Evolutionary conservation across 2,329 filamentous ascomycete genomes (phyloP).

Genomic region (Thielaviopsis populi): DNA sequence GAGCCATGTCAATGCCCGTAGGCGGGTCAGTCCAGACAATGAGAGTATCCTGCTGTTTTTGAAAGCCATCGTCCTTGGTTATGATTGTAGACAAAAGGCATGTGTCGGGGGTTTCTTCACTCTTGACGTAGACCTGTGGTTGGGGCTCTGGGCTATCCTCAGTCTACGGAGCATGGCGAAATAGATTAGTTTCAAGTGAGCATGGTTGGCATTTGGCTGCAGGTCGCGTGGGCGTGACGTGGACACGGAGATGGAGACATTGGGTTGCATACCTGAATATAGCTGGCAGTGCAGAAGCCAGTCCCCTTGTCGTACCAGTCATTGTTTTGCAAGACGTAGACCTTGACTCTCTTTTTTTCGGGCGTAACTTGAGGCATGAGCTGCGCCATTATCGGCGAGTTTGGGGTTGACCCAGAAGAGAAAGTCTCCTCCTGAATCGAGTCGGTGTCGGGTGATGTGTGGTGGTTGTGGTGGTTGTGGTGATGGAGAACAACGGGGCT

Average conservation of each 20-base stretch:
- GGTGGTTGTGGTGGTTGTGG: no score
- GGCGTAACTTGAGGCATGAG: constrained; percentile 49
- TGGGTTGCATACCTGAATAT: constrained; percentile 48
- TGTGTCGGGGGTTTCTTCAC: constrained; percentile 76
- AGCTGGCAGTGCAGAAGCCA: constrained; percentile 76
- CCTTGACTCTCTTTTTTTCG: constrained; percentile 76
- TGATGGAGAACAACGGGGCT: not conserved
- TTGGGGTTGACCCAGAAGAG: constrained; percentile 27
- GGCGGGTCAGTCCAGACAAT: constrained; percentile 90
- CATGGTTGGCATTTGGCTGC: not conserved
- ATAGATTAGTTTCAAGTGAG: not conserved
- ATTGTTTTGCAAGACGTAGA: constrained; percentile 95
- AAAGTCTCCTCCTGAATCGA: constrained; percentile 11
- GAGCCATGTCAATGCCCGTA: constrained; percentile 85
- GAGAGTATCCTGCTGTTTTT: constrained; percentile 97
- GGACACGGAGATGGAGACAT: not conserved
- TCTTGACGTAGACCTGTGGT: constrained; percentile 77
- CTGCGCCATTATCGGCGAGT: constrained; percentile 57
- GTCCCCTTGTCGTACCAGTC: constrained; percentile 98
- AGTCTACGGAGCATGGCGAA: constrained; percentile 27
- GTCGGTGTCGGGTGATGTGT: not conserved
- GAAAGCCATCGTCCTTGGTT: constrained; percentile 85
- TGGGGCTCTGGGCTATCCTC: constrained; percentile 54
- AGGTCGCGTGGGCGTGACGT: not conserved
- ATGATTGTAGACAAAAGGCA: constrained; percentile 81